phyloP scores from a whole-genome alignment of 73 alveolate species.

The Paramecium tetraurelia region DNA sequence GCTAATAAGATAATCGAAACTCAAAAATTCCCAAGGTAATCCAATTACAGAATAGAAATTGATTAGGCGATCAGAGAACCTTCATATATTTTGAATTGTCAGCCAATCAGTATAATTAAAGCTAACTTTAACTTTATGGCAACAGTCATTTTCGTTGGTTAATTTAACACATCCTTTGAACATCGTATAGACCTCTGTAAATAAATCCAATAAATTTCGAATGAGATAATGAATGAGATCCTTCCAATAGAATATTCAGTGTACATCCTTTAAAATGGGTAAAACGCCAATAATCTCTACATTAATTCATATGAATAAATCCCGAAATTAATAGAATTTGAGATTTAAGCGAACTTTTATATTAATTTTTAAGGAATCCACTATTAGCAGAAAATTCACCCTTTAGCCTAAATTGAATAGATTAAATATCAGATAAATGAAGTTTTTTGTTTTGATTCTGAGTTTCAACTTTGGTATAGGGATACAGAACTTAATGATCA shows the following conservation, averaged over 20 bases:
- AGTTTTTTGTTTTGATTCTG: neutral
- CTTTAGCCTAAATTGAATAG: neutral
- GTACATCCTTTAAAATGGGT: neutral
- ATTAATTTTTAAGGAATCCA: neutral
- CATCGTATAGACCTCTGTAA: neutral
- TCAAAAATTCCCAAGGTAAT: neutral
- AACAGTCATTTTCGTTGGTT: neutral
- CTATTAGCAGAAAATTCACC: neutral
- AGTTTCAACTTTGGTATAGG: neutral
- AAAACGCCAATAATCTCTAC: neutral
- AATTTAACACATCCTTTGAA: neutral
- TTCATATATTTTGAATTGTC: neutral
- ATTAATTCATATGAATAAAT: neutral
- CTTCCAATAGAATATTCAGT: neutral
- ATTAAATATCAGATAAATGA: neutral
- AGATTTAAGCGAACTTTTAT: neutral
- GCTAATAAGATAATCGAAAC: neutral
- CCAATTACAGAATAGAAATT: neutral
- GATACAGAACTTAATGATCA: neutral
- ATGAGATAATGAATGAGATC: neutral
- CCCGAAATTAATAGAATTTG: neutral
- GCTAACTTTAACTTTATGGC: neutral
- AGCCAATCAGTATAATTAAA: neutral
- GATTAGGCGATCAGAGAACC: neutral
- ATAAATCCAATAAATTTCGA: neutral